Percentiles rank a stretch among this genome's conserved stretches.
phyloP scores from a whole-genome alignment of 2,329 filamentous ascomycete species.

The Penicillium sp. region DNA sequence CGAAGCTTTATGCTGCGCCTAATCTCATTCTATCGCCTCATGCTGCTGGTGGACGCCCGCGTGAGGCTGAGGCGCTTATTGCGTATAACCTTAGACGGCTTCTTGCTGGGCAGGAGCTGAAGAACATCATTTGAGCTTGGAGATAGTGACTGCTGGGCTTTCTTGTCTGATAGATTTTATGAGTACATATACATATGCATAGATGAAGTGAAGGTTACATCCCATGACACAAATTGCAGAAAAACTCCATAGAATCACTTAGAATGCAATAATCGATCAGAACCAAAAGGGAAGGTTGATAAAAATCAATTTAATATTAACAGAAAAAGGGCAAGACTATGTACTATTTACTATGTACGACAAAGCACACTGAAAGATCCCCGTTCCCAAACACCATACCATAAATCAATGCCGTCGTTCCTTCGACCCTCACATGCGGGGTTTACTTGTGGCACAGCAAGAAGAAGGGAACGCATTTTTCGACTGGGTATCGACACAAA shows the following conservation, averaged over 20 bases:
- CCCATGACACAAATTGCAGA: neutral
- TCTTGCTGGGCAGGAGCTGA: slow-evolving; percentile 57
- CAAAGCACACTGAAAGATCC: neutral
- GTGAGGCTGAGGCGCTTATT: slow-evolving; percentile 56
- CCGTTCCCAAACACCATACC: slow-evolving; percentile 2
- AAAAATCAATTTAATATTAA: neutral
- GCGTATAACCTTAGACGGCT: slow-evolving; percentile 60
- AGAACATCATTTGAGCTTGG: slow-evolving; percentile 44
- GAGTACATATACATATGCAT: neutral
- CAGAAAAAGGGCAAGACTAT: neutral
- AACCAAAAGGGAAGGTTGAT: no score
- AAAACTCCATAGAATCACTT: neutral
- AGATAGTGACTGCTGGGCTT: neutral
- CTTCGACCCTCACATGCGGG: slow-evolving; percentile 13
- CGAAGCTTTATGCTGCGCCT: slow-evolving; percentile 20
- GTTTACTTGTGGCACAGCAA: slow-evolving; percentile 18
- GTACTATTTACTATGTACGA: slow-evolving; percentile 12
- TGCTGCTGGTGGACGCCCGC: slow-evolving; percentile 43
- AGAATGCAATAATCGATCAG: no score
- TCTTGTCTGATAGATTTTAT: neutral
- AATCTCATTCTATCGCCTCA: slow-evolving; percentile 22
- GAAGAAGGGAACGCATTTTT: slow-evolving; percentile 25
- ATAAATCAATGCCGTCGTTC: neutral
- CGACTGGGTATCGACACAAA: slow-evolving; percentile 29
- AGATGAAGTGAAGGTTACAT: neutral